These are phyloP conservation scores for Geosmithia flava DNA, from an alignment of 2,329 filamentous ascomycete species.

Conservation along the genomic window DNA sequence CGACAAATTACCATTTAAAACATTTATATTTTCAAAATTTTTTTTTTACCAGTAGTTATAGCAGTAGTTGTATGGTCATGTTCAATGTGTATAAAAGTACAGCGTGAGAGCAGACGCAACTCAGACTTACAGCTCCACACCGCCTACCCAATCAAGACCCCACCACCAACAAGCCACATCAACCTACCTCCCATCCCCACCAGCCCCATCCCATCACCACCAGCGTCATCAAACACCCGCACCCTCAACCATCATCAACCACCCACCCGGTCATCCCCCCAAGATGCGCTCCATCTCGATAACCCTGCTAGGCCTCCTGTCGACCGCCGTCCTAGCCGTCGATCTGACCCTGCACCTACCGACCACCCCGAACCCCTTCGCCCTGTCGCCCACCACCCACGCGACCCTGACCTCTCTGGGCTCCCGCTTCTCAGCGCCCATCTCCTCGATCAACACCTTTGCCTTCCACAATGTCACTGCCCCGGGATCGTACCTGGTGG, in stretches of 20 bases:
- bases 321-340: slow-evolving; percentile 14
- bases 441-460: slow-evolving; percentile 60
- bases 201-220: not conserved
- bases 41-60: too few species aligned
- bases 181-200: not conserved
- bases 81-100: too few species aligned
- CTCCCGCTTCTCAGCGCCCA: slow-evolving; percentile 36
- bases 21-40: too few species aligned
- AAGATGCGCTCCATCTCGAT: slow-evolving; percentile 22
- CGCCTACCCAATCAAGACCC: not conserved
- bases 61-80: too few species aligned
- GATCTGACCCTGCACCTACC: slow-evolving; percentile 32
- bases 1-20: too few species aligned
- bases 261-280: too few species aligned
- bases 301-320: slow-evolving; percentile 20
- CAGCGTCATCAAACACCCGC: not conserved
- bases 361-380: slow-evolving; percentile 34
- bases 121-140: not conserved
- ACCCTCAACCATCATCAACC: too few species aligned
- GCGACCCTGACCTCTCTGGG: slow-evolving; percentile 40
- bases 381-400: slow-evolving; percentile 53
- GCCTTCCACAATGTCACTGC: slow-evolving; percentile 57
- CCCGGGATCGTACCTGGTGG: slow-evolving; percentile 66
- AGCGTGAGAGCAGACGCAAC: too few species aligned
- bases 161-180: not conserved